Evolutionary conservation across 148 eudicot species (phyloP).

Genomic region (Fagopyrum tataricum): DNA sequence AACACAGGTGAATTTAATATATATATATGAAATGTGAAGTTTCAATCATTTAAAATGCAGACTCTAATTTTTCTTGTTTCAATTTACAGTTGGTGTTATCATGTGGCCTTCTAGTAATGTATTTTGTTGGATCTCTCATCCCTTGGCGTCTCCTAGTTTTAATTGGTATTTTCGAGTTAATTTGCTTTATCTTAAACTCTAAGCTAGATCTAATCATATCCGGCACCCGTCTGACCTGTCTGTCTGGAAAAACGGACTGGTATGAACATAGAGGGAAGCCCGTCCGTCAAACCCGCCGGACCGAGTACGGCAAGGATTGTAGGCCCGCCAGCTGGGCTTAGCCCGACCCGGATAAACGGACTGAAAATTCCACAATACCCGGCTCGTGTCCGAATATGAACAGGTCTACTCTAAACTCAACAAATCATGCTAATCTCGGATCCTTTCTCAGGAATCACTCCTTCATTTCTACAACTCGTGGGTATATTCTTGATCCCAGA

Average conservation of each 20-base stretch:
- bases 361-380: too few species aligned
- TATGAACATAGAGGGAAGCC: too few species aligned
- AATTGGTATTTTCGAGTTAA: constrained; percentile 23
- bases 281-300: too few species aligned
- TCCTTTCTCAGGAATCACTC: constrained; percentile 34
- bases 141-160: constrained; percentile 38
- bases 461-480: constrained; percentile 35
- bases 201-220: too few species aligned
- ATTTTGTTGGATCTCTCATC: constrained; percentile 24
- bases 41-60: not conserved
- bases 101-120: constrained; percentile 27
- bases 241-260: too few species aligned
- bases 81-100: constrained; percentile 25
- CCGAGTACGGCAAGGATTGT: too few species aligned
- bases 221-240: too few species aligned
- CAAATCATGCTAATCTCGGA: too few species aligned
- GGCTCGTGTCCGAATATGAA: too few species aligned
- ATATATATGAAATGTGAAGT: not conserved
- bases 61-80: not conserved
- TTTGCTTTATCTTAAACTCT: not conserved
- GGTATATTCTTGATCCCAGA: constrained; percentile 54
- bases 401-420: not conserved
- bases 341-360: too few species aligned
- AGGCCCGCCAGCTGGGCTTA: too few species aligned
- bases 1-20: not conserved